Conservation (phyloP, 1,139 yeast species). For the Diutina neorugosa region DNA sequence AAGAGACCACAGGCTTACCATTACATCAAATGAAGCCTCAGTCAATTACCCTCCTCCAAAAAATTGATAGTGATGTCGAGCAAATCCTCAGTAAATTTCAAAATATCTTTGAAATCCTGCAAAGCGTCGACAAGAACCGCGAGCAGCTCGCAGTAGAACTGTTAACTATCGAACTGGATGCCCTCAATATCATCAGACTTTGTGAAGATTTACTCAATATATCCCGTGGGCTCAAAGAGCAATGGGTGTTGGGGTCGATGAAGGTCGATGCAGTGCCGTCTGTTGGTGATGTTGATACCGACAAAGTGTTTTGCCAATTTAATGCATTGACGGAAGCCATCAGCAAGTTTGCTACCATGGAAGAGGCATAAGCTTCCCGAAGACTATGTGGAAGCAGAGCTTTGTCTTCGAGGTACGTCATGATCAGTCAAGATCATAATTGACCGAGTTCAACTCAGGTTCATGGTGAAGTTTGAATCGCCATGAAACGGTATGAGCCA, state of each 20-base stretch:
- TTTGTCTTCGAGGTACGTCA: not conserved
- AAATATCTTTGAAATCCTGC: slow-evolving; percentile 31
- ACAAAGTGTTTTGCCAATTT: slow-evolving; percentile 23
- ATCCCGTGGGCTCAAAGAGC: slow-evolving; percentile 38
- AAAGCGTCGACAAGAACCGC: slow-evolving; percentile 33
- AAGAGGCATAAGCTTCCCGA: not conserved
- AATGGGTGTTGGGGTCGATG: slow-evolving; percentile 47
- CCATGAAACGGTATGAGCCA: too few relatives aligned
- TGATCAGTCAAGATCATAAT: too few relatives aligned
- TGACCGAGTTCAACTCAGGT: too few relatives aligned
- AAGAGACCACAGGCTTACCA: too few relatives aligned
- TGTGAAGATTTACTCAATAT: slow-evolving; percentile 41
- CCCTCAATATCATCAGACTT: slow-evolving; percentile 36
- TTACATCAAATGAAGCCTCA: slow-evolving; percentile 38
- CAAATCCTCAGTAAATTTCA: slow-evolving; percentile 32
- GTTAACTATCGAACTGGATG: slow-evolving; percentile 42
- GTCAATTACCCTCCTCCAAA: slow-evolving; percentile 32
- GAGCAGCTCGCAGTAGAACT: slow-evolving; percentile 44
- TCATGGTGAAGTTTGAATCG: too few relatives aligned
- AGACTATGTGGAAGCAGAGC: not conserved
- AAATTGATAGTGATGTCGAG: slow-evolving; percentile 29
- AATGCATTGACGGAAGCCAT: slow-evolving; percentile 29
- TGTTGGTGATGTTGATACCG: slow-evolving; percentile 14
- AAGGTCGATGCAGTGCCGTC: slow-evolving; percentile 17
- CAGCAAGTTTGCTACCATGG: slow-evolving; percentile 8